Evolutionary conservation across 208 protist genomes (phyloP), one percentile per base, ranked within the genome.

Genomic region (Blastocrithidia nonstop): DNA sequence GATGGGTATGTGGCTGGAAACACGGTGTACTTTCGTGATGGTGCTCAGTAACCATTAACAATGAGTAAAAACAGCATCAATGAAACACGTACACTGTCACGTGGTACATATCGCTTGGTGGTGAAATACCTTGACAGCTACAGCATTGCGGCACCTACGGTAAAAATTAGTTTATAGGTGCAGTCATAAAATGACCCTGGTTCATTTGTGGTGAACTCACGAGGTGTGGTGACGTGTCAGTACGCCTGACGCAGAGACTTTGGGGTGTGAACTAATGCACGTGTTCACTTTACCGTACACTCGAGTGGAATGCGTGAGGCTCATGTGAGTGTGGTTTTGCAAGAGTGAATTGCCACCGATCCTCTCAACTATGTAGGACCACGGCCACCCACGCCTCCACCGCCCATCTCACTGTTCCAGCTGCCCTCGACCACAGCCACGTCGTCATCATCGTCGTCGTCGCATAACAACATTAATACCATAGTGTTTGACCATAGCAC

Each of bases 121-220:
- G 54, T 92, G 24, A 79, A 75, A 43, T 86, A 88, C 60, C 50
- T 56, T 7, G 82, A 91, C 45, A 50, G 72, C 46, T 91, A 87
- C 60, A 56, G 61, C 39, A 45, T 91, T 3, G 77, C 77, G 0
- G 64, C 74, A 3, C 77, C 82, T 7, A 45, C 49, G 3, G 66
- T 91, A 1, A 57, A 52, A 5, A 66, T 75, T 9, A 40, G 29
- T 3, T 32, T 85, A 4, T 49, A 58, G 0, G 45, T 88, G 20
- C 36, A 63, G 3, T 64, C 70, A 0, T 56, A 66, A 49, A 52
- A 48, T 15, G 56, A 41, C 33, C 32, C 43, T 5, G 38, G 7
- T 46, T 47, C 44, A 50, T 45, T 24, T 54, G 59, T 24, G 50
- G 50, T 8, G 57, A 67, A 31, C 48, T 51, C 11, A 71, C 6